phyloP scores from a whole-genome alignment of 352 stramenopile species.

The Pythium rishiriense region DNA sequence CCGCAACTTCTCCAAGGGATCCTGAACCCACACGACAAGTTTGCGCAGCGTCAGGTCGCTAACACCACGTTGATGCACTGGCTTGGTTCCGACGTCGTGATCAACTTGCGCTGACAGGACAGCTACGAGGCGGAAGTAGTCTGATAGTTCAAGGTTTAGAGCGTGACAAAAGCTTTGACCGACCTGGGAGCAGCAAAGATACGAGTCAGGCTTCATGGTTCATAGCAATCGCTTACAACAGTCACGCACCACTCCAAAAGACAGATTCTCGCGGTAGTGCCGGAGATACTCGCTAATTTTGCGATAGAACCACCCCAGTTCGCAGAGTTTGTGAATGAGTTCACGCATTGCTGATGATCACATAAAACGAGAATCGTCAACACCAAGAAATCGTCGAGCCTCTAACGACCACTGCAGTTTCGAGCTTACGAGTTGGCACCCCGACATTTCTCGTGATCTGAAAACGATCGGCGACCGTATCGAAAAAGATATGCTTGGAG shows the following conservation, averaged over 20 bases:
- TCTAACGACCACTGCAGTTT: not conserved
- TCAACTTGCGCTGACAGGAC: slow-evolving; percentile 91
- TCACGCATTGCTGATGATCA: slow-evolving; percentile 70
- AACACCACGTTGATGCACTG: slow-evolving; percentile 29
- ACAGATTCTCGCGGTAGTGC: slow-evolving; percentile 68
- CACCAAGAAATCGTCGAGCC: not conserved
- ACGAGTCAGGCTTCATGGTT: not conserved
- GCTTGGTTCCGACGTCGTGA: slow-evolving; percentile 67
- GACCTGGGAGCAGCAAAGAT: slow-evolving; percentile 30
- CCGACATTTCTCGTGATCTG: slow-evolving; percentile 76
- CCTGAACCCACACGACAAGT: slow-evolving; percentile 89
- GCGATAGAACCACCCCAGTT: slow-evolving; percentile 90
- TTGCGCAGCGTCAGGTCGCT: slow-evolving; percentile 87
- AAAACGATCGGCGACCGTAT: slow-evolving; percentile 71
- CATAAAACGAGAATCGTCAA: not conserved
- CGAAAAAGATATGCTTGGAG: slow-evolving; percentile 87
- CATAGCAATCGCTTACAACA: not conserved
- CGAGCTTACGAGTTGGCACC: slow-evolving; percentile 72
- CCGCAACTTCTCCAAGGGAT: slow-evolving; percentile 85
- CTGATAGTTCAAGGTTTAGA: slow-evolving; percentile 89
- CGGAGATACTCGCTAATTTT: slow-evolving; percentile 83
- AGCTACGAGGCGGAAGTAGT: slow-evolving; percentile 93
- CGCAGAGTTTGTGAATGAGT: slow-evolving; percentile 80
- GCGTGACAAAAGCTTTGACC: slow-evolving; percentile 90
- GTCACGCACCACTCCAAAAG: slow-evolving; percentile 69